Evolutionary conservation across 2,329 filamentous ascomycete species (phyloP).

Genomic region (Eutypella sp.): DNA sequence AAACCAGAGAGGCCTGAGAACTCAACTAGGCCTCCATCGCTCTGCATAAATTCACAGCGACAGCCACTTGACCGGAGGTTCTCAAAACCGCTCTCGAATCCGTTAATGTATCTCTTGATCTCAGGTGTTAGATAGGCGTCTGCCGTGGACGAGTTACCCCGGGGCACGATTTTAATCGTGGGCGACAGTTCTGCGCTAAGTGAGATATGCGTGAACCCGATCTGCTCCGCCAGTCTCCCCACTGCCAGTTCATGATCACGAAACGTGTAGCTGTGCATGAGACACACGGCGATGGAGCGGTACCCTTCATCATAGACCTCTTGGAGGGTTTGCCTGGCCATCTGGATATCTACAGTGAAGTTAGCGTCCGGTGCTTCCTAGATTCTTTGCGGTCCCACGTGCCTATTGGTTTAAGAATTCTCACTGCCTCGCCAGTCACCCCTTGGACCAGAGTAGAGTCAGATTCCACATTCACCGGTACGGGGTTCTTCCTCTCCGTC

Average conservation of each 20-base stretch:
- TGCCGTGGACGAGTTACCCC: slow-evolving; percentile 15
- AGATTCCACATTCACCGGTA: slow-evolving; percentile 2
- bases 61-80: slow-evolving; percentile 4
- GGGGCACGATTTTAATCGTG: slow-evolving; percentile 18
- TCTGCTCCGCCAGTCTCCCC: slow-evolving; percentile 49
- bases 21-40: slow-evolving; percentile 44
- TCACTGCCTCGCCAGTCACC: slow-evolving; percentile 13
- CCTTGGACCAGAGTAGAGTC: slow-evolving; percentile 7
- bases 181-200: slow-evolving; percentile 14
- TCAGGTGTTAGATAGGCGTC: slow-evolving; percentile 17
- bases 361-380: neutral
- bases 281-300: slow-evolving; percentile 9
- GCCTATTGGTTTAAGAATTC: slow-evolving; percentile 10
- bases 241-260: slow-evolving; percentile 60
- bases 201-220: slow-evolving; percentile 16
- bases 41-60: slow-evolving; percentile 25
- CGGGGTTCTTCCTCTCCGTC: slow-evolving; percentile 9
- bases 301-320: slow-evolving; percentile 8
- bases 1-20: slow-evolving; percentile 64
- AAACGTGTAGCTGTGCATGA: slow-evolving; percentile 64
- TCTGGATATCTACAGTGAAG: slow-evolving; percentile 5
- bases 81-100: slow-evolving; percentile 14
- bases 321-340: slow-evolving; percentile 6
- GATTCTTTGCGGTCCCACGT: neutral
- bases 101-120: slow-evolving; percentile 14